phyloP scores from a whole-genome alignment of 2,329 filamentous ascomycete genomes.

The Cladophialophora yegresii region DNA sequence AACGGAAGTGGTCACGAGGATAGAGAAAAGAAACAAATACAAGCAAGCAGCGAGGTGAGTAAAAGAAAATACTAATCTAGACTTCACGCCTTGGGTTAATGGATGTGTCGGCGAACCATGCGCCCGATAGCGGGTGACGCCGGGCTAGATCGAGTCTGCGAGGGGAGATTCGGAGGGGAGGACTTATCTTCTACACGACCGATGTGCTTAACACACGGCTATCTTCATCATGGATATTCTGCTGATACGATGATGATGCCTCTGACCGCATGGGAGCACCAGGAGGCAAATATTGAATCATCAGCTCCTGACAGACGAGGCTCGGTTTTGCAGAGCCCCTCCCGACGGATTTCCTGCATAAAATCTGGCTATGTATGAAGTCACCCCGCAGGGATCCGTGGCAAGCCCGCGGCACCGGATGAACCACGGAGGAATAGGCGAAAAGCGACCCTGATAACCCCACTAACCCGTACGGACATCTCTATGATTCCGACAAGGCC shows the following conservation, averaged over 20 bases:
- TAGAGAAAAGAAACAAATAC: conserved; percentile 2
- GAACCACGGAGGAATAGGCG: background rate
- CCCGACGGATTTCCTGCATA: background rate
- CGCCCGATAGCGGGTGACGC: conserved; percentile 7
- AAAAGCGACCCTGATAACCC: background rate
- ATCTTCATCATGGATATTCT: background rate
- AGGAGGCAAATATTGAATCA: background rate
- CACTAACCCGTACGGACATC: background rate
- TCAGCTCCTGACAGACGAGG: background rate
- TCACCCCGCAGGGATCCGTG: conserved; percentile 7
- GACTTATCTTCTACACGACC: background rate
- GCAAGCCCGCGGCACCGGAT: background rate
- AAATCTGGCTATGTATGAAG: conserved; percentile 1
- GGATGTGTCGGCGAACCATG: conserved; percentile 15
- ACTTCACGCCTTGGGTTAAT: conserved; percentile 4
- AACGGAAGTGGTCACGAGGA: conserved; percentile 19
- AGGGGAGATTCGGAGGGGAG: background rate
- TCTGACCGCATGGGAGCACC: background rate
- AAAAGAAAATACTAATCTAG: conserved; percentile 24
- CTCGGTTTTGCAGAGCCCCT: background rate
- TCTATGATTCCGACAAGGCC: too few species aligned
- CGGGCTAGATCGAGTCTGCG: conserved; percentile 1
- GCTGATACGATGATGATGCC: background rate
- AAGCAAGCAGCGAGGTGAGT: conserved; percentile 10
- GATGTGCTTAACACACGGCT: background rate